Percentiles rank a stretch among this genome's conserved stretches.
These are phyloP conservation scores for Penicillium canariense DNA, from an alignment of 495 filamentous ascomycete genomes.

Conservation along the genomic window DNA sequence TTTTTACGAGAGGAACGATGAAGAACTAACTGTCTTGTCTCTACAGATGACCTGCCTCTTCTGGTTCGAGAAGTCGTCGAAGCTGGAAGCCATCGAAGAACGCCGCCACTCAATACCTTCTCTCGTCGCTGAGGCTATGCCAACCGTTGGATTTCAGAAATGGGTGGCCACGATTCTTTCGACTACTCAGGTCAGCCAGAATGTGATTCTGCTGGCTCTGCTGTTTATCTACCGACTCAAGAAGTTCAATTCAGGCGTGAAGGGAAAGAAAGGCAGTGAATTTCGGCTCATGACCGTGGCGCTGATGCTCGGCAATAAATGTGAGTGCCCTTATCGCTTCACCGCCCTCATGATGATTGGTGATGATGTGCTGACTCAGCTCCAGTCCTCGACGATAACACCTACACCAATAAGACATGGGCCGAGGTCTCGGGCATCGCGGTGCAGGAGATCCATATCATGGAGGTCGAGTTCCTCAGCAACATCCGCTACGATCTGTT, in stretches of 20 bases:
- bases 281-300: constrained; percentile 94
- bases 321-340: constrained; percentile 48
- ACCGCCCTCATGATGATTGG: constrained; percentile 19
- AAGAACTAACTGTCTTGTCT: constrained; percentile 4
- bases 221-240: constrained; percentile 94
- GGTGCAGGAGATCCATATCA: constrained; percentile 94
- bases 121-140: constrained; percentile 70
- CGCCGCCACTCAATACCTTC: constrained; percentile 47
- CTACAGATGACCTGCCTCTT: constrained; percentile 89
- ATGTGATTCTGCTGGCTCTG: constrained; percentile 87
- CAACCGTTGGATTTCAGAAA: constrained; percentile 77
- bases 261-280: constrained; percentile 90
- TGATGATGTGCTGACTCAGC: constrained; percentile 25
- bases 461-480: constrained; percentile 99
- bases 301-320: constrained; percentile 98
- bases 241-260: constrained; percentile 78
- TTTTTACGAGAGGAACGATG: too few species aligned
- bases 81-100: constrained; percentile 70
- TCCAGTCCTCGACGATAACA: constrained; percentile 92
- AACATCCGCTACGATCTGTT: constrained; percentile 95
- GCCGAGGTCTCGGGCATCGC: constrained; percentile 95
- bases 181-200: constrained; percentile 95
- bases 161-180: constrained; percentile 90
- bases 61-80: constrained; percentile 92
- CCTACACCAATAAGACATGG: constrained; percentile 99